Evolutionary conservation across 2,329 filamentous ascomycete genomes (phyloP).

Genomic region (Dactylellina drechsleri): DNA sequence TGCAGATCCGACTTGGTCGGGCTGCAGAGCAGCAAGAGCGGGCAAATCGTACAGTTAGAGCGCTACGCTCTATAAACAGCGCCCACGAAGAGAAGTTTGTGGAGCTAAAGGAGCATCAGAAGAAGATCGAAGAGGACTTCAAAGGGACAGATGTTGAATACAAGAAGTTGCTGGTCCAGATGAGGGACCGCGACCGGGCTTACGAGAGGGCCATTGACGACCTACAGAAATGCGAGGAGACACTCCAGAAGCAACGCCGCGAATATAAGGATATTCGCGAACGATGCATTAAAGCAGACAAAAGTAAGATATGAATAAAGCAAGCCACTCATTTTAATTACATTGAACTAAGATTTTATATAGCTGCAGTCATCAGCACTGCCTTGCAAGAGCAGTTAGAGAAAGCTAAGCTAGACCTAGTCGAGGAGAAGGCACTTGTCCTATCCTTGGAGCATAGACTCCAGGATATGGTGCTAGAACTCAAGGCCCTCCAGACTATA

Average conservation of each 20-base stretch:
- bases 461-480: constrained; percentile 24
- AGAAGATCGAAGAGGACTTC: constrained; percentile 18
- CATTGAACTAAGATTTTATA: not conserved
- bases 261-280: constrained; percentile 20
- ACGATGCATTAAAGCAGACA: constrained; percentile 16
- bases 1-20: constrained; percentile 18
- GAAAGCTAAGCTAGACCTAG: constrained; percentile 11
- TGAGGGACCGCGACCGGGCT: constrained; percentile 26
- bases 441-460: constrained; percentile 3
- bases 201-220: constrained; percentile 4
- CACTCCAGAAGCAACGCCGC: constrained; percentile 16
- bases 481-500: constrained; percentile 3
- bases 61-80: constrained; percentile 7
- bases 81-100: constrained; percentile 6
- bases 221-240: constrained; percentile 7
- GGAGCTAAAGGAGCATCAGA: constrained; percentile 21
- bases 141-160: constrained; percentile 11
- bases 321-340: too few species aligned
- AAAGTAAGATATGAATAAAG: constrained; percentile 7
- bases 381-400: constrained; percentile 17
- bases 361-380: constrained; percentile 1
- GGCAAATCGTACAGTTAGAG: constrained; percentile 12
- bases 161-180: constrained; percentile 8
- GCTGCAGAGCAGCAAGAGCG: constrained; percentile 26
- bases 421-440: constrained; percentile 5